phyloP scores from a whole-genome alignment of 306 rosid genomes.

The Corylus heterophylla region DNA sequence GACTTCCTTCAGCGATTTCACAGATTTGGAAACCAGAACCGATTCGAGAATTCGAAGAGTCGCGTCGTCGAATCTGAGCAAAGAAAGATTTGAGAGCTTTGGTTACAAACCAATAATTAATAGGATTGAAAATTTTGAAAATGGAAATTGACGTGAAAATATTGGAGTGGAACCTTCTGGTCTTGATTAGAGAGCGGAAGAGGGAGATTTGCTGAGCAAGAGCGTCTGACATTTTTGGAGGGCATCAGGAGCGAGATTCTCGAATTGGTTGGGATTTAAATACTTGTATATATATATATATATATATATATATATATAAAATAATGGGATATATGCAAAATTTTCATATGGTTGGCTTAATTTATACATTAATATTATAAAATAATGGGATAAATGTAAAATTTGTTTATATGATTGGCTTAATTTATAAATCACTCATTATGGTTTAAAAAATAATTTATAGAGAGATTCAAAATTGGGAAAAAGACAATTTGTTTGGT shows the following conservation, averaged over 20 bases:
- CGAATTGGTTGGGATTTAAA: not conserved
- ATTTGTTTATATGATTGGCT: too few relatives aligned
- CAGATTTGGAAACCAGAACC: constrained; percentile 52
- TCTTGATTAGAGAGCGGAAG: constrained; percentile 48
- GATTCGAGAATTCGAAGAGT: constrained; percentile 58
- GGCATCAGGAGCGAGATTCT: constrained; percentile 28
- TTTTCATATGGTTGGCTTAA: too few relatives aligned
- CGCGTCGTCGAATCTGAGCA: constrained; percentile 44
- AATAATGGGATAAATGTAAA: too few relatives aligned
- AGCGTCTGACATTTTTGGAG: constrained; percentile 50
- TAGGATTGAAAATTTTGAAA: not conserved
- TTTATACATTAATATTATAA: too few relatives aligned
- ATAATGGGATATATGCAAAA: too few relatives aligned
- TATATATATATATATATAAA: too few relatives aligned
- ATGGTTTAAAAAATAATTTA: too few relatives aligned
- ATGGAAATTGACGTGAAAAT: not conserved
- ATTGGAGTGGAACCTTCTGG: constrained; percentile 43
- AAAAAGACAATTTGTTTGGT: too few relatives aligned
- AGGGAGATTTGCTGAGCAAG: constrained; percentile 39
- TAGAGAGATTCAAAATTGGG: too few relatives aligned
- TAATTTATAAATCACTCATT: too few relatives aligned
- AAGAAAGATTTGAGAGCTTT: not conserved
- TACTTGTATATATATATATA: not conserved
- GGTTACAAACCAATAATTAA: not conserved
- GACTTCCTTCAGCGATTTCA: constrained; percentile 47